phyloP scores from a whole-genome alignment of 2,329 filamentous ascomycete species.

The Cercospora berteroae region DNA sequence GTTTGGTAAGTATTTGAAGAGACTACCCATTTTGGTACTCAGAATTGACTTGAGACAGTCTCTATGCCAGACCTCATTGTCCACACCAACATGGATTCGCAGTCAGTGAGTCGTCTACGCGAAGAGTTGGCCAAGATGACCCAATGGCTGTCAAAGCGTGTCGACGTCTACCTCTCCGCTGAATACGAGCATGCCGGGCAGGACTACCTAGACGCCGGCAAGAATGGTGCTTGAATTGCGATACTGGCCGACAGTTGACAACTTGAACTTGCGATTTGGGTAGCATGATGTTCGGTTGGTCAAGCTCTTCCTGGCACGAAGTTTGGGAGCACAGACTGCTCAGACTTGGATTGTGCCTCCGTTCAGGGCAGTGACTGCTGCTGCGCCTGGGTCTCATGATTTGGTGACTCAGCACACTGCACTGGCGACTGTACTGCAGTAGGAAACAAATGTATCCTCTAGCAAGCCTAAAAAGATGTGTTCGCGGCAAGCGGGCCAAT shows the following conservation, averaged over 20 bases:
- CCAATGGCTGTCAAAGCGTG: constrained; percentile 77
- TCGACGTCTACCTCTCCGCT: constrained; percentile 71
- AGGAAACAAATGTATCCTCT: background rate
- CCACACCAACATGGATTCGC: constrained; percentile 96
- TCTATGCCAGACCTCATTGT: constrained; percentile 89
- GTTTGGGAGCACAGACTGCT: background rate
- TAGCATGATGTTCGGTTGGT: constrained; percentile 1
- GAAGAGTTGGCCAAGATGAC: constrained; percentile 87
- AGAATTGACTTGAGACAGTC: constrained; percentile 52
- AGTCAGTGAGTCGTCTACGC: constrained; percentile 81
- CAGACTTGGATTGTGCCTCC: background rate
- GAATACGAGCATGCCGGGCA: constrained; percentile 71
- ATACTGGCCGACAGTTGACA: background rate
- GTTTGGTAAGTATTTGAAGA: constrained; percentile 63
- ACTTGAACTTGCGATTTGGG: background rate
- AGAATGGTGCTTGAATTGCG: constrained; percentile 17
- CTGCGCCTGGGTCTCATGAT: background rate
- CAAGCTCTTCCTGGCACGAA: background rate
- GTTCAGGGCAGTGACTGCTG: background rate
- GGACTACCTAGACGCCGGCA: constrained; percentile 62
- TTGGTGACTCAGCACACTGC: background rate
- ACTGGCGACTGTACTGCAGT: background rate
- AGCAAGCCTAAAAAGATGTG: background rate
- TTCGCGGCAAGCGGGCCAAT: background rate
- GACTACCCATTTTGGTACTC: background rate